Evolutionary conservation across 139 green algal genomes (phyloP).

Genomic region (Chlamydomonas incerta): DNA sequence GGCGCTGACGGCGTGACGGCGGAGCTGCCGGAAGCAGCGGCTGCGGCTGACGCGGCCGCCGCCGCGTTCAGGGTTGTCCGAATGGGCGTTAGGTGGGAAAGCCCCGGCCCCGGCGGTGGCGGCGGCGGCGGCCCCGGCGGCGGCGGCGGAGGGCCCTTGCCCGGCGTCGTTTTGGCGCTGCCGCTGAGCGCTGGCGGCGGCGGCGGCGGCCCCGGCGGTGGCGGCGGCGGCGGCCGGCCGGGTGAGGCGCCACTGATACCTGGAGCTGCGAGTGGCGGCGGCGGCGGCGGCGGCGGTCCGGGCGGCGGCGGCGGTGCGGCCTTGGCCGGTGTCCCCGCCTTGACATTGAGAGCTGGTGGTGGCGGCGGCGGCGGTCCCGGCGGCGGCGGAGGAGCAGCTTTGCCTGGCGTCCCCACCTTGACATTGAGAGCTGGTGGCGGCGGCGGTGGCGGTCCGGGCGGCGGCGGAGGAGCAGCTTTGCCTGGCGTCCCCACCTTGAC

Average conservation of each 20-base stretch:
- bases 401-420: neutral
- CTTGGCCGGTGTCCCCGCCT: too few relatives aligned
- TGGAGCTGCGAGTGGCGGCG: neutral
- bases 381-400: neutral
- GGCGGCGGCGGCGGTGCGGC: neutral
- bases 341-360: neutral
- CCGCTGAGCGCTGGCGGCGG: neutral
- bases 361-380: conserved; percentile 14
- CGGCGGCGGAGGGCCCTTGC: conserved; percentile 10
- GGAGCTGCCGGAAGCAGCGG: too few relatives aligned
- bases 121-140: neutral
- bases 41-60: neutral
- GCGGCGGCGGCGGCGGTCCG: neutral
- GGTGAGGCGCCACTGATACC: neutral
- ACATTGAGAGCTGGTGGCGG: neutral
- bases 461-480: neutral
- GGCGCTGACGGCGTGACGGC: too few relatives aligned
- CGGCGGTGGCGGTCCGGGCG: too few relatives aligned
- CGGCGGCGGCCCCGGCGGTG: conserved; percentile 9
- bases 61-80: too few relatives aligned
- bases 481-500: neutral
- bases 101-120: neutral
- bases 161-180: neutral
- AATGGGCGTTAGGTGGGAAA: too few relatives aligned
- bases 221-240: neutral